Base-by-base conservation (phyloP, 257 asterid genomes). In the Buddleja alternifolia region DNA sequence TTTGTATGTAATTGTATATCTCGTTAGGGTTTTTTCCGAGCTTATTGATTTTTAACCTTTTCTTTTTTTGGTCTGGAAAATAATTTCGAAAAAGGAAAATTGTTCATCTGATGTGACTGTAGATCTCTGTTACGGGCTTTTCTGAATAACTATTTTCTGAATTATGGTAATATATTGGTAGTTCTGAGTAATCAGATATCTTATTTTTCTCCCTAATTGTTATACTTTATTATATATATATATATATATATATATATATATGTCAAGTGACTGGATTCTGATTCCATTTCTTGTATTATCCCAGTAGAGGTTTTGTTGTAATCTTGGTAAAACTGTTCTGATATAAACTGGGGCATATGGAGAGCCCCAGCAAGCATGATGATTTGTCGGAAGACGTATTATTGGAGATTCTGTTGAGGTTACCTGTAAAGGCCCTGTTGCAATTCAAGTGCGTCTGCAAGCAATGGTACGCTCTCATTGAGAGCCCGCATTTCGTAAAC, bases 391-490 rank as follows among this genome's bases (percentile, higher is more conserved):
- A 72, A 48, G 87, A 81, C 21, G 56, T 75, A 16, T 53, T 82
- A 36, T 14, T 63, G 50, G 85, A 80, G 39, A 82, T 85, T 39
- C 42, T 82, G n/a, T 42, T 79, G 47, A 70, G 81, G 65, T 66
- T 80, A 67, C 72, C 83, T 2, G 86, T 82, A 58, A 78, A 80
- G 63, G 37, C 72, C 50, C 56, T 85, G 16, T 4, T 63, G 59
- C 79, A 12, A 61, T 77, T 69, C 60, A 85, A 82, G 55, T 72
- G 63, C 24, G 82, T 82, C 10, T 73, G 81, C 86, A 80, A 76
- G 58, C 66, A 44, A 3, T 84, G 89, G 86, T 73, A 65, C 24
- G 2, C 60, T 60, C 79, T 84, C 48, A 78, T 81, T 29, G 75
- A 60, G 36, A 78, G 71, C 61, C 52, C 74, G 2, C 52, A 51